phyloP scores from a whole-genome alignment of 768 basidiomycete genomes.

The Fomitopsis pulvina region DNA sequence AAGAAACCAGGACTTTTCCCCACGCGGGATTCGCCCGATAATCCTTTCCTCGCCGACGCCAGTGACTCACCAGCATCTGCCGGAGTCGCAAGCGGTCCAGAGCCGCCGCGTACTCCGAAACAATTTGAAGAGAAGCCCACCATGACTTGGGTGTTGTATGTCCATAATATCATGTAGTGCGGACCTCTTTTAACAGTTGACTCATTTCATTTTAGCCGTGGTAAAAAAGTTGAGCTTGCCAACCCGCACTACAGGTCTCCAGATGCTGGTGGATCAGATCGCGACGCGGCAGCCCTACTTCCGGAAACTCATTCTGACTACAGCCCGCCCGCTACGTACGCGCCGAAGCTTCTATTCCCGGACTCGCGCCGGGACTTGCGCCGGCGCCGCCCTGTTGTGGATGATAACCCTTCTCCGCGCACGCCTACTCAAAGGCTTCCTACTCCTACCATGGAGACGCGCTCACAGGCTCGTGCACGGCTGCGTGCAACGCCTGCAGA shows the following conservation, averaged over 20 bases:
- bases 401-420: not conserved
- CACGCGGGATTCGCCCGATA: slow-evolving; percentile 60
- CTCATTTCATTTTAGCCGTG: slow-evolving; percentile 44
- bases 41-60: slow-evolving; percentile 56
- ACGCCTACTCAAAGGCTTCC: not conserved
- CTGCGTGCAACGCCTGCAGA: not conserved
- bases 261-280: slow-evolving; percentile 24
- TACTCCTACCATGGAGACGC: slow-evolving; percentile 1
- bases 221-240: slow-evolving; percentile 51
- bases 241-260: slow-evolving; percentile 53
- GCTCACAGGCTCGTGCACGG: slow-evolving; percentile 2
- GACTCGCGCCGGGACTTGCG: slow-evolving; percentile 21
- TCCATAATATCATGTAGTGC: slow-evolving; percentile 16
- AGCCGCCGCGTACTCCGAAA: slow-evolving; percentile 31
- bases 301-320: slow-evolving; percentile 62
- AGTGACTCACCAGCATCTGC: slow-evolving; percentile 26
- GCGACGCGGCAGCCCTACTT: slow-evolving; percentile 41
- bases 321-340: slow-evolving; percentile 46
- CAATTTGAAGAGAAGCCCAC: slow-evolving; percentile 49
- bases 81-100: slow-evolving; percentile 23
- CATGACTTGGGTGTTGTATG: slow-evolving; percentile 70
- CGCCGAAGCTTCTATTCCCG: slow-evolving; percentile 55
- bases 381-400: slow-evolving; percentile 10
- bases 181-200: not conserved
- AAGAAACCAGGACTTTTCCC: slow-evolving; percentile 24